These are phyloP conservation scores for Cercophora sp. DNA, from an alignment of 495 filamentous ascomycete genomes.

Conservation along the genomic window DNA sequence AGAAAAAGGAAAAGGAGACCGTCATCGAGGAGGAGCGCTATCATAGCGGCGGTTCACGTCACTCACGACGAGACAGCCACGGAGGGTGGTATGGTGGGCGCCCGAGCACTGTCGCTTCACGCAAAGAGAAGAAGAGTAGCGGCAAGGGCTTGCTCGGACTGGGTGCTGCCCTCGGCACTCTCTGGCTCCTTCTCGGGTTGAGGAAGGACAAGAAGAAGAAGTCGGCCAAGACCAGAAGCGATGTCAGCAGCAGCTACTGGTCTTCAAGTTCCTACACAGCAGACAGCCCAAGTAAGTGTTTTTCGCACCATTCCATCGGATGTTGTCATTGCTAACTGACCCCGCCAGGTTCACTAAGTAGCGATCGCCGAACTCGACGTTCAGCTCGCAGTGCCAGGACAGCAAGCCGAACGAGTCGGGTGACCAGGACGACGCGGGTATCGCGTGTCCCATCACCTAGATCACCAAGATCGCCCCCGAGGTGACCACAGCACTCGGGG, in stretches of 20 bases:
- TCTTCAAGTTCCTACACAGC: conserved; percentile 43
- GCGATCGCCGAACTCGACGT: conserved; percentile 28
- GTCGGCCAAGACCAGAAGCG: conserved; percentile 43
- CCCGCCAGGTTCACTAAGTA: conserved; percentile 39
- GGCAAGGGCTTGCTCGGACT: conserved; percentile 54
- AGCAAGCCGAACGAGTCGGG: conserved; percentile 23
- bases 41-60: conserved; percentile 45
- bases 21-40: conserved; percentile 67
- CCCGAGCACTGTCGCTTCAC: conserved; percentile 48
- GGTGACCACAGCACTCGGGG: background rate
- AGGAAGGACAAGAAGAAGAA: conserved; percentile 58
- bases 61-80: conserved; percentile 38
- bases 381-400: conserved; percentile 14
- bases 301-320: conserved; percentile 12
- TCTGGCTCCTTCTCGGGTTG: conserved; percentile 73
- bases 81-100: conserved; percentile 63
- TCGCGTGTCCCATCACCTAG: conserved; percentile 25
- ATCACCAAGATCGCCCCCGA: conserved; percentile 11
- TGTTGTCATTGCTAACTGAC: conserved; percentile 11
- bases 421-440: conserved; percentile 27
- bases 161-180: conserved; percentile 59
- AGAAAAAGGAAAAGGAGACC: conserved; percentile 47
- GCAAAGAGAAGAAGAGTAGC: conserved; percentile 49
- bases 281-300: conserved; percentile 47
- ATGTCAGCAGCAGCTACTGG: conserved; percentile 47